Evolutionary conservation across 164 flowering plant species (phyloP).

Genomic region (Vitis rupestris): DNA sequence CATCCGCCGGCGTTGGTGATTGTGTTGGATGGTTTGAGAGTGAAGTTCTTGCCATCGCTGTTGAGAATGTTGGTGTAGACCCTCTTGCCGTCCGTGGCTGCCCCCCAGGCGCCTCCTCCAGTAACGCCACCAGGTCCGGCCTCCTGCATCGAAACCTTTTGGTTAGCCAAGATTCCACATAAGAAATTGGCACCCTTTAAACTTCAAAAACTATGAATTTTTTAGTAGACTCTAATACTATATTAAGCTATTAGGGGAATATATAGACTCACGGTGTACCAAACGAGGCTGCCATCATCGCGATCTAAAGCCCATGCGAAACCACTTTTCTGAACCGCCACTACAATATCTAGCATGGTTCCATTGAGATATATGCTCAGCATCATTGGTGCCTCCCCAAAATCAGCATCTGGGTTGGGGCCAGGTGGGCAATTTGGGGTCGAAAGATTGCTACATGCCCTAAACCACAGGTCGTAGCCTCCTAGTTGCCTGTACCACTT

Average conservation of each 20-base stretch:
- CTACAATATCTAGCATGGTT: slow-evolving; percentile 22
- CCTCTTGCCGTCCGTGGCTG: slow-evolving; percentile 39
- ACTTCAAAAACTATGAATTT: no score
- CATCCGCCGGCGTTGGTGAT: slow-evolving; percentile 37
- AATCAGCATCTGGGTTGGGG: slow-evolving; percentile 35
- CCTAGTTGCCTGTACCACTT: slow-evolving; percentile 40
- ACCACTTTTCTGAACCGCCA: slow-evolving; percentile 41
- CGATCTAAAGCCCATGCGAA: slow-evolving; percentile 44
- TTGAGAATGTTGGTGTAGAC: slow-evolving; percentile 50
- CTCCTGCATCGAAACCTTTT: slow-evolving; percentile 17
- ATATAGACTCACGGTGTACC: slow-evolving; percentile 30
- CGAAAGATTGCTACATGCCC: slow-evolving; percentile 14
- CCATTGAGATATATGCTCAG: slow-evolving; percentile 14
- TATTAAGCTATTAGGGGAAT: no score
- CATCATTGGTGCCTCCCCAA: slow-evolving; percentile 41
- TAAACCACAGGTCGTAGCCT: slow-evolving; percentile 40
- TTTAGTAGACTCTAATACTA: no score
- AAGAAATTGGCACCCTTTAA: no score
- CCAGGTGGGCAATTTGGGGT: slow-evolving; percentile 37
- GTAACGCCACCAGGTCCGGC: slow-evolving; percentile 44
- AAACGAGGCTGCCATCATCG: slow-evolving; percentile 23
- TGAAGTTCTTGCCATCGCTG: slow-evolving; percentile 21
- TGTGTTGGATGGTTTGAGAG: slow-evolving; percentile 30
- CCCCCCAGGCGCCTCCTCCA: slow-evolving; percentile 50
- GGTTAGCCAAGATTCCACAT: no score